Conservation (phyloP, 768 basidiomycete species). For the Termitomyces sp. region DNA sequence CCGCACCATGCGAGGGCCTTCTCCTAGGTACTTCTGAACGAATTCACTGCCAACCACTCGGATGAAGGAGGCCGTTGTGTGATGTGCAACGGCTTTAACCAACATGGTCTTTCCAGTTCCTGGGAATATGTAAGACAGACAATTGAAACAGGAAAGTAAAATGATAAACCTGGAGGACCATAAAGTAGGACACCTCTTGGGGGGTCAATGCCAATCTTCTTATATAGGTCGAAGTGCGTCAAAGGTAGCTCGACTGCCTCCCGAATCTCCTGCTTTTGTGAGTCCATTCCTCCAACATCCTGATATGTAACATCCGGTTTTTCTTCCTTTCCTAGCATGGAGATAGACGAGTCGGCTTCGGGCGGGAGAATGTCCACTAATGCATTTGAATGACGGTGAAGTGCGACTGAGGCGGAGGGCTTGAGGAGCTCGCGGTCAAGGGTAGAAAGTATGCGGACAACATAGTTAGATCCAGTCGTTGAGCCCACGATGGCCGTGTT, state of each 20-base stretch:
- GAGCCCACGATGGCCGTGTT: conserved; percentile 95
- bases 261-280: conserved; percentile 97
- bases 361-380: conserved; percentile 98
- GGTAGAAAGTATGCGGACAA: conserved; percentile 95
- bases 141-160: background rate
- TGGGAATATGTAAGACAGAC: conserved; percentile 21
- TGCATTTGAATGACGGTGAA: conserved; percentile 98
- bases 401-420: conserved; percentile 95
- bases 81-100: conserved; percentile 98
- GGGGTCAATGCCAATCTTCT: conserved; percentile 99
- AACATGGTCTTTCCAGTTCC: conserved; percentile 99
- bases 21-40: conserved; percentile 98
- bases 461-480: conserved; percentile 97
- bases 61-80: conserved; percentile 96
- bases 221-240: conserved; percentile 97
- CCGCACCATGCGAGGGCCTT: conserved; percentile 99
- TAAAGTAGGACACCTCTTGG: conserved; percentile 95
- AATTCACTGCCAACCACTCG: conserved; percentile 98
- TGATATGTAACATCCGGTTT: conserved; percentile 91
- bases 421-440: conserved; percentile 96
- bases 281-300: conserved; percentile 96
- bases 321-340: conserved; percentile 93
- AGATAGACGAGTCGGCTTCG: conserved; percentile 95
- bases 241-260: conserved; percentile 97
- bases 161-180: conserved; percentile 82